phyloP scores from a whole-genome alignment of 345 rosid species.

The Fremontodendron californicum region DNA sequence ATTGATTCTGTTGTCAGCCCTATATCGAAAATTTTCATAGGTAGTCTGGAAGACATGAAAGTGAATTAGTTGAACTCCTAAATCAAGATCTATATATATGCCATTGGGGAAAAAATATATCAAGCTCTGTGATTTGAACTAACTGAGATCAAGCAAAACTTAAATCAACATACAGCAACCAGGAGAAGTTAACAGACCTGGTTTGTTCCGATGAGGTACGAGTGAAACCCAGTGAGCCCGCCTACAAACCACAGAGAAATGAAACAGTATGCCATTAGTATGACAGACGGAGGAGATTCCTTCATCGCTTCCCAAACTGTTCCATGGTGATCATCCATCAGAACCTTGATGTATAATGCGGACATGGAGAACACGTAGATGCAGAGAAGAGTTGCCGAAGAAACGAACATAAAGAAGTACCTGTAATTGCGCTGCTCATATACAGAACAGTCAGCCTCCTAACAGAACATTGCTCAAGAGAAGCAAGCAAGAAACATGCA shows the following conservation, averaged over 20 bases:
- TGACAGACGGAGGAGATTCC: slow-evolving; percentile 79
- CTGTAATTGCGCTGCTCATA: slow-evolving; percentile 91
- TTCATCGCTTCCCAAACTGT: slow-evolving; percentile 87
- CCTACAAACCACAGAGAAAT: slow-evolving; percentile 90
- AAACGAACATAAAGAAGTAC: slow-evolving; percentile 90
- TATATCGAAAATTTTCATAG: slow-evolving; percentile 84
- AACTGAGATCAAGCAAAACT: background rate
- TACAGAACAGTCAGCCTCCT: slow-evolving; percentile 16
- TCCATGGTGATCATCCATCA: slow-evolving; percentile 63
- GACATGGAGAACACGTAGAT: slow-evolving; percentile 83
- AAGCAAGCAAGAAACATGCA: background rate
- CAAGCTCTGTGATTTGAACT: background rate
- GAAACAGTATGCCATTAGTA: slow-evolving; percentile 79
- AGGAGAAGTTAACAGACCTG: slow-evolving; percentile 51
- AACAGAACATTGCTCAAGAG: background rate
- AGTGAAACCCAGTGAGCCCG: slow-evolving; percentile 92
- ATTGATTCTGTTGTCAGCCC: slow-evolving; percentile 68
- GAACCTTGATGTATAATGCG: slow-evolving; percentile 74
- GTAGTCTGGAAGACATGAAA: slow-evolving; percentile 61
- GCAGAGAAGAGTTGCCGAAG: slow-evolving; percentile 83
- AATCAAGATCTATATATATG: too few species aligned
- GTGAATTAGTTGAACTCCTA: slow-evolving; percentile 1
- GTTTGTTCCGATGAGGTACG: slow-evolving; percentile 82
- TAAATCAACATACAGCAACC: background rate
- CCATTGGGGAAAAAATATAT: background rate